Percentiles rank a stretch among this genome's conserved stretches.
Conservation (phyloP, 2,329 filamentous ascomycete genomes). For the Colletotrichum graminicola region DNA sequence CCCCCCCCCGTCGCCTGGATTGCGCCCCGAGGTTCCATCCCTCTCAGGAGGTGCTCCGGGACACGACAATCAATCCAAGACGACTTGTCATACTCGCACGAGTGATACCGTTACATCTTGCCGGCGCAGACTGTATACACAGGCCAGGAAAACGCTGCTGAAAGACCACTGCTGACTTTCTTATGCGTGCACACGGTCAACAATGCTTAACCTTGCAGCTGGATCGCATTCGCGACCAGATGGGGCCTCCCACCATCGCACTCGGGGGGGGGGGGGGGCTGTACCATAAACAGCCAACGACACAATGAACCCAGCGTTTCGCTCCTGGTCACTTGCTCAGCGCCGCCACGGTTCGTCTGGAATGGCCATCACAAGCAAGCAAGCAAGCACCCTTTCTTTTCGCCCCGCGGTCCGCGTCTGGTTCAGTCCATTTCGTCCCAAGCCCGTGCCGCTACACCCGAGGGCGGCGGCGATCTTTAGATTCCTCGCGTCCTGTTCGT, state of each 20-base stretch:
- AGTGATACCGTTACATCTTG: background rate
- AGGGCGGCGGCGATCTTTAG: background rate
- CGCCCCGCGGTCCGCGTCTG: background rate
- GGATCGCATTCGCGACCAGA: constrained; percentile 34
- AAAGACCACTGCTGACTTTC: background rate
- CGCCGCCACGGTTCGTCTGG: constrained; percentile 9
- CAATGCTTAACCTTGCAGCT: background rate
- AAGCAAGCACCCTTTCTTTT: background rate
- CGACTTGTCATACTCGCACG: background rate
- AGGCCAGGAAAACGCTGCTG: constrained; percentile 3
- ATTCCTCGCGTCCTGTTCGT: constrained; percentile 9
- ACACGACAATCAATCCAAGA: constrained; percentile 6
- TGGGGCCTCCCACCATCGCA: constrained; percentile 8
- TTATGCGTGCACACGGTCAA: background rate
- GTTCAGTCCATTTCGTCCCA: constrained; percentile 14
- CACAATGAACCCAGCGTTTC: no score
- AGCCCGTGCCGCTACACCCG: background rate
- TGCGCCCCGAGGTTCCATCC: background rate
- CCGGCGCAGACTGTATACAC: background rate
- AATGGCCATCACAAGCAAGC: background rate
- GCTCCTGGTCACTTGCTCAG: no score
- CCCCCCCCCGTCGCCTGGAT: constrained; percentile 25
- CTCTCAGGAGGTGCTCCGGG: background rate
- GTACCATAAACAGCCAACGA: no score
- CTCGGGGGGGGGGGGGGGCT: background rate